Conservation (phyloP, 345 rosid species). For the Brassica nigra region DNA sequence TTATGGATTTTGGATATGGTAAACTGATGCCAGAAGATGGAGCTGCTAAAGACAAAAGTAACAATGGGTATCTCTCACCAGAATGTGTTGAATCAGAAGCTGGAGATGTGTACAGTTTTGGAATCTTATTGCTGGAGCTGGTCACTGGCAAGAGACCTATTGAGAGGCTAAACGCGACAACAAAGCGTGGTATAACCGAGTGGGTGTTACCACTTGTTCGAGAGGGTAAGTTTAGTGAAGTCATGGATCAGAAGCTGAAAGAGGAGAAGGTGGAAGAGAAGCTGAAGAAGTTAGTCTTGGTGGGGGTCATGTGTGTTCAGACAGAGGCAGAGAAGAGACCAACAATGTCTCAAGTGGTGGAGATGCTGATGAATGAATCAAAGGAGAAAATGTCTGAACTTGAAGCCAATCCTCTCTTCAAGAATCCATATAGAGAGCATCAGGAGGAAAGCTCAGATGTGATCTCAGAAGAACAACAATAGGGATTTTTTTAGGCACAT, state of each 20-base stretch:
- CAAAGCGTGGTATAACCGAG: conserved; percentile 69
- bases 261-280: conserved; percentile 65
- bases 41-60: conserved; percentile 72
- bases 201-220: conserved; percentile 78
- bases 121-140: conserved; percentile 75
- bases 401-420: conserved; percentile 68
- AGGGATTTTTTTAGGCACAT: conserved; percentile 22
- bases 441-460: conserved; percentile 24
- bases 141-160: conserved; percentile 78
- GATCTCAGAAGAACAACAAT: conserved; percentile 31
- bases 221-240: conserved; percentile 56
- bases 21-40: conserved; percentile 86
- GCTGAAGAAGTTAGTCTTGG: conserved; percentile 54
- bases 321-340: conserved; percentile 72
- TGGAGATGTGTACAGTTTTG: conserved; percentile 88
- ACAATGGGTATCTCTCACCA: conserved; percentile 78
- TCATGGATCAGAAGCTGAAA: conserved; percentile 65
- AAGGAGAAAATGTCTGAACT: conserved; percentile 47
- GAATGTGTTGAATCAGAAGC: conserved; percentile 79
- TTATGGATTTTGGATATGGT: conserved; percentile 87
- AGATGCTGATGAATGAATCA: conserved; percentile 59
- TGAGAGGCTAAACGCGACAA: conserved; percentile 71
- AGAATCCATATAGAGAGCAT: conserved; percentile 27
- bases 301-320: conserved; percentile 75
- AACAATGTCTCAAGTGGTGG: conserved; percentile 74